A percentile compares a stretch with the other conserved stretches of the same genome.
Evolutionary conservation across 352 stramenopile species (phyloP).

Genomic region (Globisporangium irregulare): DNA sequence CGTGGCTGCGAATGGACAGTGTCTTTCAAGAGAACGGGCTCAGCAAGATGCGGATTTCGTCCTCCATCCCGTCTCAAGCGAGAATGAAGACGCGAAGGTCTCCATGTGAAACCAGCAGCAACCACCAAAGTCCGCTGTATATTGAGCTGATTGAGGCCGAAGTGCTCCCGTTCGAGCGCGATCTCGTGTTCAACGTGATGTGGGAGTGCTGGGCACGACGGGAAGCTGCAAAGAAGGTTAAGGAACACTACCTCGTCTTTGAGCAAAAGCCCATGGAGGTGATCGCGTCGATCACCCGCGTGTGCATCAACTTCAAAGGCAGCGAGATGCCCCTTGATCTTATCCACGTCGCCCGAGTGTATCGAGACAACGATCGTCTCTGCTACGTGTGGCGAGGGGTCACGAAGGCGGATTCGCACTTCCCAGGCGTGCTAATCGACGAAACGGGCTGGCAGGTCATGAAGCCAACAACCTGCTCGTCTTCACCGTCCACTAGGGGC

Average conservation of each 20-base stretch:
- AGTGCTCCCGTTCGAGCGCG: background rate
- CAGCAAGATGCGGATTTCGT: background rate
- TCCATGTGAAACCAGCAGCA: background rate
- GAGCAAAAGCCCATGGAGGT: background rate
- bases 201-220: slow-evolving; percentile 12
- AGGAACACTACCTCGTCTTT: background rate
- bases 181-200: background rate
- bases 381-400: slow-evolving; percentile 4
- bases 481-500: background rate
- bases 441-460: too few species aligned
- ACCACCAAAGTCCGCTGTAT: background rate
- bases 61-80: background rate
- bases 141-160: slow-evolving; percentile 7
- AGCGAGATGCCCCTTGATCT: background rate
- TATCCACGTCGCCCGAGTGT: background rate
- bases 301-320: background rate
- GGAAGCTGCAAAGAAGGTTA: background rate
- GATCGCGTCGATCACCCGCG: background rate
- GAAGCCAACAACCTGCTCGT: too few species aligned
- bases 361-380: background rate
- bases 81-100: background rate
- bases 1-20: background rate
- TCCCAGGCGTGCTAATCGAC: background rate
- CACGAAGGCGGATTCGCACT: slow-evolving; percentile 1
- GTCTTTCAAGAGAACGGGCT: slow-evolving; percentile 1